Base-by-base conservation (phyloP, 768 basidiomycete species). In the Leucosporidium scottii region DNA sequence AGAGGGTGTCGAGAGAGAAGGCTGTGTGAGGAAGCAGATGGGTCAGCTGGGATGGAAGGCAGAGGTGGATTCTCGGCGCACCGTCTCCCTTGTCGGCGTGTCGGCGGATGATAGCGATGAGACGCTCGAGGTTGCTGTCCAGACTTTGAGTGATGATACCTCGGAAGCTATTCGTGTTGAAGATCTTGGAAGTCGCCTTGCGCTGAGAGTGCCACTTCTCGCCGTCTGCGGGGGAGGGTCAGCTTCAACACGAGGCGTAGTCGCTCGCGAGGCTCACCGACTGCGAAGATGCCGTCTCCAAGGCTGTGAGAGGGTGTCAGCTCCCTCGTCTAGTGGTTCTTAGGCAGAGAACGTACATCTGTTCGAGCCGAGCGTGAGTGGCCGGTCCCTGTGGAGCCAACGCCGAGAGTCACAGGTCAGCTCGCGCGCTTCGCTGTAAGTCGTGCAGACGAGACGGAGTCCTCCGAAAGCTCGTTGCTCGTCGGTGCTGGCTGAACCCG, bases 1-100 rank as follows among this genome's bases (percentile, higher is more conserved):
- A 71, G 31, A 71, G 62, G 23, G 58, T 55, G 1, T 57, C 36
- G n/a, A 70, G 57, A 28, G 66, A 65, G 36, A 70, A 70, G 0
- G 13, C 50, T 39, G 59, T 25, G 4, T 12, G 17, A 30, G 28
- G 4, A 25, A 30, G 1, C 23, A 36, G 25, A n/a, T 3, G n/a
- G 13, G 44, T 60, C 59, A 60, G 47, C 18, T 13, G 25, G 27
- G 1, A 15, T 5, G 34, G 30, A 31, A 4, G 4, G 17, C 48
- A 6, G 49, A 17, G 39, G 2, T 13, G 12, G 15, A 31, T 36
- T 31, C 3, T 12, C 5, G 8, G 31, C 62, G 44, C 62, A 64
- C 58, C 23, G 9, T 66, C 59, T n/a, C 62, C 61, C 3, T 9
- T 28, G 49, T 66, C 61, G 23, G 69, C 69, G 39, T 70, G 65